These are phyloP conservation scores for Sclerotinia subarctica DNA, from an alignment of 2,329 filamentous ascomycete species.

Conservation along the genomic window DNA sequence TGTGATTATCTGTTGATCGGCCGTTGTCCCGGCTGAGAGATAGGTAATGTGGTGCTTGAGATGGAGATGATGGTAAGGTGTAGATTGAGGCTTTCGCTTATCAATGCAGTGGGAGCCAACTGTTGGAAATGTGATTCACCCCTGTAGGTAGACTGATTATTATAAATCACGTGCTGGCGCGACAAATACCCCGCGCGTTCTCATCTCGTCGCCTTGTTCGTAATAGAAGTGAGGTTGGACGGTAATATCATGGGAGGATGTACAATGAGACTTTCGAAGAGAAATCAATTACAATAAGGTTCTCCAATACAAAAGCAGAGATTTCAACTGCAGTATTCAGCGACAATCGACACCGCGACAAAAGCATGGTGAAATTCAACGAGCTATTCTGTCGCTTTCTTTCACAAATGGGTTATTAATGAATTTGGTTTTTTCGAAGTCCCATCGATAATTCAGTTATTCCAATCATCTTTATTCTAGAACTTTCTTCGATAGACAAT, in stretches of 20 bases:
- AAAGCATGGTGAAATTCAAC: neutral
- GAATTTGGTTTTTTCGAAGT: neutral
- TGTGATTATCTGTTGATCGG: too few species aligned
- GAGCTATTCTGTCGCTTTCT: neutral
- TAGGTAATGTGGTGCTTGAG: too few species aligned
- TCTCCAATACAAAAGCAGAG: neutral
- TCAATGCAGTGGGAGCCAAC: too few species aligned
- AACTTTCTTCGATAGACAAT: neutral
- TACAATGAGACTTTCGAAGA: neutral
- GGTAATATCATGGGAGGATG: neutral
- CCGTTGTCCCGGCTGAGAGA: too few species aligned
- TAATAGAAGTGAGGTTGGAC: neutral
- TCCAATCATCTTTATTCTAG: neutral
- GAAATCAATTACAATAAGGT: neutral
- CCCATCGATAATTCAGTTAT: neutral
- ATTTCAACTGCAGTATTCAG: neutral
- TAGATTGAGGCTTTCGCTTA: too few species aligned
- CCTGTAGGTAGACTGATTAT: neutral
- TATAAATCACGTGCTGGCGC: neutral
- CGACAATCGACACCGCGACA: neutral
- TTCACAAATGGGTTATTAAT: neutral
- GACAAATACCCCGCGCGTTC: neutral
- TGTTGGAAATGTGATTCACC: too few species aligned
- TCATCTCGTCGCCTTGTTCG: neutral
- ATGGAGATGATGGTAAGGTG: neutral